Percentiles rank a stretch among this genome's conserved stretches.
Conservation (phyloP, 805 yeast genomes). For the Spathaspora boniae region DNA sequence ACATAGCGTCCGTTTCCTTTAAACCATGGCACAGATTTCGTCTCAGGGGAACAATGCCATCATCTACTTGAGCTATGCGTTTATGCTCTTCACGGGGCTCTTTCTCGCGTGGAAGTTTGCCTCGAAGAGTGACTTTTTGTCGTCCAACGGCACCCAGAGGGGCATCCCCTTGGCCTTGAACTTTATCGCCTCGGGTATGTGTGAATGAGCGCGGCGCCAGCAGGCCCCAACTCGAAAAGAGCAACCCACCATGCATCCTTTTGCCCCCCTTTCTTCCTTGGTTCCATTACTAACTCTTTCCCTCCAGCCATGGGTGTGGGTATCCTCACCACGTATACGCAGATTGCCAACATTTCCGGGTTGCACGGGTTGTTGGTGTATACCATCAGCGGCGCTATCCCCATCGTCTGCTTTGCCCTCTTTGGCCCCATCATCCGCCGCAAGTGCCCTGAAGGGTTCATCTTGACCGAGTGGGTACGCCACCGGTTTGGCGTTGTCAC, state of each 20-base stretch:
- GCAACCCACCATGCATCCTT: not conserved
- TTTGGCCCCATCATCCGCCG: conserved; percentile 78
- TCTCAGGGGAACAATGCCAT: conserved; percentile 43
- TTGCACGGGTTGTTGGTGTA: conserved; percentile 84
- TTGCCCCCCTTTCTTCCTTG: too few species aligned
- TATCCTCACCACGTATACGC: conserved; percentile 77
- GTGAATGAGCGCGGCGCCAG: too few species aligned
- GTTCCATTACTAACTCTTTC: conserved; percentile 6
- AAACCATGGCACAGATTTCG: conserved; percentile 25
- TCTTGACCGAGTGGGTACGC: conserved; percentile 92
- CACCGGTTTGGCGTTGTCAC: conserved; percentile 71
- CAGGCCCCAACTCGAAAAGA: too few species aligned
- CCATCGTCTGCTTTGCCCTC: conserved; percentile 77
- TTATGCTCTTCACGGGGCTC: conserved; percentile 37
- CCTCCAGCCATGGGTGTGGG: conserved; percentile 81
- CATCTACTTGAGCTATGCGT: conserved; percentile 38
- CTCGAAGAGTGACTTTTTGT: conserved; percentile 55
- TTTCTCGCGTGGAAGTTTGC: conserved; percentile 54
- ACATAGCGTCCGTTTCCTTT: not conserved
- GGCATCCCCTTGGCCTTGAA: conserved; percentile 82
- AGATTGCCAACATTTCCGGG: conserved; percentile 83
- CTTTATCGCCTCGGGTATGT: conserved; percentile 87
- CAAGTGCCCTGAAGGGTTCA: conserved; percentile 85
- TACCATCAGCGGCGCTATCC: conserved; percentile 74
- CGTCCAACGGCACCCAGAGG: conserved; percentile 76